Base-by-base conservation (phyloP, 2,329 filamentous ascomycete genomes). In the Chrysoporthe cubensis region DNA sequence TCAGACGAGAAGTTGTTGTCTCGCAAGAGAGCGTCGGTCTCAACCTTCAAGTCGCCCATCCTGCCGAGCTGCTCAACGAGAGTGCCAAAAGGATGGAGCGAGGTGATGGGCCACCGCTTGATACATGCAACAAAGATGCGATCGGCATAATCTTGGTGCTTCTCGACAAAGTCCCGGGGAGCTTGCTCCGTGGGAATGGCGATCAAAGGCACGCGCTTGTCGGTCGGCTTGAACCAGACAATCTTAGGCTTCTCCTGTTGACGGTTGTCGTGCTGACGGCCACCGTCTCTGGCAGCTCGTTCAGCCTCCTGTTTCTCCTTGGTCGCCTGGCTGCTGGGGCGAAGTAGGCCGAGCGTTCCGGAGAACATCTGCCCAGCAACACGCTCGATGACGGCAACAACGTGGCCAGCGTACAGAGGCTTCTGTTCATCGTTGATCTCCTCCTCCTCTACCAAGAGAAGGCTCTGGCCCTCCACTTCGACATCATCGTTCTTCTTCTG, bases 401-500 rank as follows among this genome's bases (percentile, higher is more conserved):
- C 92, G 76, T 99, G 96, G 54, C 96, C 96, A 69, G 96, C 96
- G 76, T 97, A 99, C 7, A 99, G 85, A 13, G 96, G 96, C 83
- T 99, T 99, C 79, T 96, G 92, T 78, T 98, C 96, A 76, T 99
- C 96, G 74, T 93, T 98, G 80, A 99, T 97, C 78, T 99, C 96
- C 78, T 99, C 96, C 78, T 99, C 96, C 77, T 99, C 96, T 71
- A 98, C 96, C 21, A 99, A 88, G 32, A 99, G 89, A 67, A 99
- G 86, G 78, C 95, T 98, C 80, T 99, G 96, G 37, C 96, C 96
- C 79, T 99, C 96, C 40, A 99, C 96, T 80, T 99, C 96, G 37
- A 99, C 96, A 78, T 99, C 96, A 73, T 99, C 96, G 71, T 99
- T 99, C 88, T 99, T 99, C 89, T 99, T 99, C 81, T 99, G 96